These are phyloP conservation scores for Coemansia reversa DNA, from an alignment of 192 early-diverging fungal genomes.

Conservation along the genomic window DNA sequence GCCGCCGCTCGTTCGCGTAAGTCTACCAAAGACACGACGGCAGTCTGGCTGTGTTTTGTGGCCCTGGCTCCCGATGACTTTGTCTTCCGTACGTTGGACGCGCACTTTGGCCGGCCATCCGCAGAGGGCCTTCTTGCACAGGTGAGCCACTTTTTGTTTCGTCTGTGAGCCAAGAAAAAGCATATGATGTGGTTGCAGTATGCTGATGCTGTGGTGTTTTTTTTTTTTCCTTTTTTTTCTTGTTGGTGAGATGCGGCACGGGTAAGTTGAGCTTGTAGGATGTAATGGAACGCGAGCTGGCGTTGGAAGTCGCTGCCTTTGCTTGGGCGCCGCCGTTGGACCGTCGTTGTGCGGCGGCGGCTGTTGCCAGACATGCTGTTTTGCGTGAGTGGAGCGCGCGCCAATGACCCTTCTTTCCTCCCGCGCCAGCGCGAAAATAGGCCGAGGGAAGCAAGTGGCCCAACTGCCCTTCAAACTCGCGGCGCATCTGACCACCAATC, in stretches of 20 bases:
- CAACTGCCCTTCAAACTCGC: too few species aligned
- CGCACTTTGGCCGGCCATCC: conserved; percentile 14
- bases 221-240: neutral
- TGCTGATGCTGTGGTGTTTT: conserved; percentile 6
- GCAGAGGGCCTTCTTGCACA: neutral
- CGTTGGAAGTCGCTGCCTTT: conserved; percentile 44
- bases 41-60: conserved; percentile 22
- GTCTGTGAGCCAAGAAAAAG: neutral
- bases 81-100: conserved; percentile 16
- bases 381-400: conserved; percentile 24
- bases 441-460: neutral
- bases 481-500: too few species aligned
- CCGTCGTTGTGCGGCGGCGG: conserved; percentile 1
- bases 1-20: neutral
- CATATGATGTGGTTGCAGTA: neutral
- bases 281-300: conserved; percentile 34
- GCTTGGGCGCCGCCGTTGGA: conserved; percentile 25
- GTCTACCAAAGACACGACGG: neutral
- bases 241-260: too few species aligned
- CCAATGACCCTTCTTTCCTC: neutral
- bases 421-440: neutral
- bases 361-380: conserved; percentile 26
- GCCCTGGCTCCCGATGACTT: conserved; percentile 14
- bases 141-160: neutral
- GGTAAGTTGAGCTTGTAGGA: conserved; percentile 4